Percentiles rank a stretch among this genome's conserved stretches.
Conservation (phyloP, 768 basidiomycete species). For the Ephemerocybe angulata region DNA sequence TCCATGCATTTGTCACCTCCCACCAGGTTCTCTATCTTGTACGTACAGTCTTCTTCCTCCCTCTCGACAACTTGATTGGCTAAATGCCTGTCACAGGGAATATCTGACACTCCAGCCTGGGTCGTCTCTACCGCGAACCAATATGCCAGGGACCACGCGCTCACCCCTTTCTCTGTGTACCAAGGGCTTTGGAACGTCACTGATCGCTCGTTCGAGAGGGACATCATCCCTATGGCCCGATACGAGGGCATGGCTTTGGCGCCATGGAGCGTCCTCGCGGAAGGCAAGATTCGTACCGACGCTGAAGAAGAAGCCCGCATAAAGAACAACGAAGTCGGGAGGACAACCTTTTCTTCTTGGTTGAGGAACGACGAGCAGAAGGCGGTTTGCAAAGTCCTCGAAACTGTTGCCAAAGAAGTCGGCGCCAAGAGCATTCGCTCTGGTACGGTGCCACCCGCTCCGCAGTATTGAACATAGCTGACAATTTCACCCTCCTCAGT, state of each 20-base stretch:
- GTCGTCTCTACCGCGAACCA: slow-evolving; percentile 43
- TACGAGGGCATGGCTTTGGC: slow-evolving; percentile 32
- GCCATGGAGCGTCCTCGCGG: slow-evolving; percentile 28
- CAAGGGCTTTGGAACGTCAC: slow-evolving; percentile 43
- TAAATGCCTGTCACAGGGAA: slow-evolving; percentile 20
- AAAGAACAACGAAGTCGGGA: slow-evolving; percentile 6
- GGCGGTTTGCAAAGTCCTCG: slow-evolving; percentile 35
- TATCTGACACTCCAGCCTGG: slow-evolving; percentile 44
- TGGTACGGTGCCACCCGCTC: slow-evolving; percentile 23
- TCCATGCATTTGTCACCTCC: slow-evolving; percentile 1
- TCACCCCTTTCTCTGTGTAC: slow-evolving; percentile 50
- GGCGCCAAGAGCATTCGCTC: slow-evolving; percentile 42
- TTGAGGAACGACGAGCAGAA: slow-evolving; percentile 12
- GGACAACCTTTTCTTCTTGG: slow-evolving; percentile 24
- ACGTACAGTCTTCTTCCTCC: background rate
- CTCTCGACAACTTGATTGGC: background rate
- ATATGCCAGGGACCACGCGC: slow-evolving; percentile 43
- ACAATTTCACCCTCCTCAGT: slow-evolving; percentile 20
- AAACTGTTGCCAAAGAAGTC: slow-evolving; percentile 43
- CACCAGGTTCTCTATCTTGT: slow-evolving; percentile 10
- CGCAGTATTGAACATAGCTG: background rate
- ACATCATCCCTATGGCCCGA: slow-evolving; percentile 46
- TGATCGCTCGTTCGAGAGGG: slow-evolving; percentile 46
- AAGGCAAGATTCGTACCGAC: slow-evolving; percentile 47
- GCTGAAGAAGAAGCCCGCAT: slow-evolving; percentile 19